Base-by-base conservation (phyloP, 2,329 filamentous ascomycete genomes). In the Triangularia setosa region DNA sequence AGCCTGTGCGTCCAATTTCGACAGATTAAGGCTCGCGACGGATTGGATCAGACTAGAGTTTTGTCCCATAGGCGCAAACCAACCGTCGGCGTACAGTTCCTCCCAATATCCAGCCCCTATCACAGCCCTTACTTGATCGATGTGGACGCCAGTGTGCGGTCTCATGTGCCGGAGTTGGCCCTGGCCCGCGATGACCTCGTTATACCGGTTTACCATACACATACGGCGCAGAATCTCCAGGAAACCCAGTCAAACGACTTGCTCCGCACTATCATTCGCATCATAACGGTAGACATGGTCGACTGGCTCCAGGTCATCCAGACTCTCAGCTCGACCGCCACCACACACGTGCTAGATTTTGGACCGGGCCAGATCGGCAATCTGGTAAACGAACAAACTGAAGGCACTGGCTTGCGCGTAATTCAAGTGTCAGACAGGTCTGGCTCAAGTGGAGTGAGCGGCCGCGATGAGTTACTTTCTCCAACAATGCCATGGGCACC, bases 331-430 rank as follows among this genome's bases (percentile, higher is more conserved):
- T 98, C 98, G 82, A 88, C 92, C 3, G 85, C 87, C 23, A 95
- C 95, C 21, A 97, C 94, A 3, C 95, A 99, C 76, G 91, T 99
- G 63, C 82, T 99, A 60, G 95, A 99, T 79, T 98, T 99, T 72
- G 95, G 96, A 55, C 95, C 95, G 24, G 95, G 95, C 73, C 95
- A 96, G 67, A 95, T 98, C 69, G 96, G 95, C 74, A 91, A 96
- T 55, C 83, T 99, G 68, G 98, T 95, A 64, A 98, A 96, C 83
- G 92, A 95, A 72, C 99, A 98, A 85, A 99, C 99, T 83, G 96
- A 99, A 77, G 95, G 95, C 68, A 98, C 93, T 64, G 95, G 95
- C 73, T 95, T 99, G 33, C 92, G 94, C 66, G 93, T 99, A 69
- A 97, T 99, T 69, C 85, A 99, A 64, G 95, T 93, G 53, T 30